These are phyloP conservation scores for Pterocarpus macrocarpus DNA, from an alignment of 306 rosid genomes.

Conservation along the genomic window DNA sequence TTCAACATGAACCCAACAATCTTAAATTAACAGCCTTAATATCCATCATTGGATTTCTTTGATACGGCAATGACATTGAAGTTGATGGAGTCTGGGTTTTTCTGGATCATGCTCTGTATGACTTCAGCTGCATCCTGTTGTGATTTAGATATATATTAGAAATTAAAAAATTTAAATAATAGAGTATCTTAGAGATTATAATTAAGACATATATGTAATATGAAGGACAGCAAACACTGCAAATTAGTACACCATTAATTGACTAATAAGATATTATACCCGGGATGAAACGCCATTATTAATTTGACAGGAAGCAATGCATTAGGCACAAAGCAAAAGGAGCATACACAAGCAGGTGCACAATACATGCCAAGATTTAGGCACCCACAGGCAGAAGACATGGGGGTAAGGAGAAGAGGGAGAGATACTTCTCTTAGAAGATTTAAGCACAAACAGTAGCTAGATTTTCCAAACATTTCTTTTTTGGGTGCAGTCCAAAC, in stretches of 20 bases:
- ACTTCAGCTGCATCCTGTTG: constrained; percentile 85
- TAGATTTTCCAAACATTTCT: not conserved
- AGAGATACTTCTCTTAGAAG: not conserved
- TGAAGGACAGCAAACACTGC: not conserved
- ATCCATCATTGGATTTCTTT: constrained; percentile 55
- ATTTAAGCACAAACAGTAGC: not conserved
- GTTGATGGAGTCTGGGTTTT: constrained; percentile 74
- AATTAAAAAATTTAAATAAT: not conserved
- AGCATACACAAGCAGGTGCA: constrained; percentile 9
- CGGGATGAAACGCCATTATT: constrained; percentile 13
- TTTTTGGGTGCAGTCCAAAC: not conserved
- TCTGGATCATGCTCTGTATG: constrained; percentile 69
- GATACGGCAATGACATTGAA: constrained; percentile 84
- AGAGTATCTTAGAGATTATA: not conserved
- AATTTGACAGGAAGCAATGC: constrained; percentile 5
- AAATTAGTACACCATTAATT: not conserved
- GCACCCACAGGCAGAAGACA: not conserved
- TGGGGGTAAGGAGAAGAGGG: not conserved
- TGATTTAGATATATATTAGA: constrained; percentile 5
- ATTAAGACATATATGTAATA: not conserved
- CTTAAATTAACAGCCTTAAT: constrained; percentile 27
- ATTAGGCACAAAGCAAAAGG: constrained; percentile 3
- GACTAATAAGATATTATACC: not conserved
- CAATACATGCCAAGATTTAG: not conserved
- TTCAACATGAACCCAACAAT: constrained; percentile 20